These are phyloP conservation scores for Fusarium sp. DNA, from an alignment of 2,329 filamentous ascomycete genomes.

Conservation along the genomic window DNA sequence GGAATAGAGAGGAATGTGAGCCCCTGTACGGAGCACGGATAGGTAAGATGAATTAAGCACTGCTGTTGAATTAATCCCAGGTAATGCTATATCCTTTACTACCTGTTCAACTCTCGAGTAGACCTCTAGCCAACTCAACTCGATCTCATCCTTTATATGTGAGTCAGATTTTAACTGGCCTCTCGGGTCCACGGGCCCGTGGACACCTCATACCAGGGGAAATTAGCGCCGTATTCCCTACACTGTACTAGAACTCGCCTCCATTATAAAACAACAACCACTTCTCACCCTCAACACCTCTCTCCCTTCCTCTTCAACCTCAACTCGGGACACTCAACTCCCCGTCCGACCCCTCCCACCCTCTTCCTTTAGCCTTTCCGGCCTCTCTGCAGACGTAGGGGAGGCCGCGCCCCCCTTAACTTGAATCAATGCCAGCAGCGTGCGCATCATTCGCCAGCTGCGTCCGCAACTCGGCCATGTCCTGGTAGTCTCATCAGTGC, in stretches of 20 bases:
- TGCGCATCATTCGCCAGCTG: constrained; percentile 24
- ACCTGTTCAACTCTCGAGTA: background rate
- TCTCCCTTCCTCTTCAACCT: constrained; percentile 19
- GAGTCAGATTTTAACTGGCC: background rate
- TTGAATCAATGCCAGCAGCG: constrained; percentile 44
- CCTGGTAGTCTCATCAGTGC: constrained; percentile 35
- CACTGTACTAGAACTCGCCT: constrained; percentile 25
- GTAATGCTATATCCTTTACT: background rate
- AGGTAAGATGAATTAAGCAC: too few species aligned
- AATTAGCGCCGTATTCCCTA: constrained; percentile 18
- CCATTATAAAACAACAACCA: constrained; percentile 33
- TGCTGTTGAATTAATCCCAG: too few species aligned
- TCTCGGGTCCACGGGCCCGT: constrained; percentile 19
- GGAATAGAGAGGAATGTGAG: too few species aligned
- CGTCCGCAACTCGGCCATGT: constrained; percentile 24
- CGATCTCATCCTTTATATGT: background rate
- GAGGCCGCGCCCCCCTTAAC: constrained; percentile 44
- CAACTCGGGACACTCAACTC: constrained; percentile 14
- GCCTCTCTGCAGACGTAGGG: constrained; percentile 43
- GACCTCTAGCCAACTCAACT: background rate
- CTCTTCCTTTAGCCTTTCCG: constrained; percentile 22
- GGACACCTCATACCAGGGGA: background rate
- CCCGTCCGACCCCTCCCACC: constrained; percentile 9
- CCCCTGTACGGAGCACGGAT: too few species aligned
- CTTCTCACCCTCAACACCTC: constrained; percentile 1